Evolutionary conservation across 2,329 filamentous ascomycete species (phyloP), one percentile per base, ranked within the genome.

Genomic region (Aspergillus sp.): DNA sequence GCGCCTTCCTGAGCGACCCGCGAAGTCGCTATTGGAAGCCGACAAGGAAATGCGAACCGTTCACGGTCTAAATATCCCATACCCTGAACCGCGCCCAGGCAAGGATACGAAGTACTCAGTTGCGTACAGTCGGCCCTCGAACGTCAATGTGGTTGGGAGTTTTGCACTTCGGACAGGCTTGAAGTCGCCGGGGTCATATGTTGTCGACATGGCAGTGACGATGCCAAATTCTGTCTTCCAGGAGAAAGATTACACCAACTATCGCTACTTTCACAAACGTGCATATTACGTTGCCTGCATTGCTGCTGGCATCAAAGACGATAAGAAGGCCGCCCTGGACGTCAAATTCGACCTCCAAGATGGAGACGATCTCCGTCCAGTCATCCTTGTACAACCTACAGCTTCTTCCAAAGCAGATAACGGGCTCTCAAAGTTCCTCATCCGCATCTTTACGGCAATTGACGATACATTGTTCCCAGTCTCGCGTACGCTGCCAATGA

Each of bases 261-360:
- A 95, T 81, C 87, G 95, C 64, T 98, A 96, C 79, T 97, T 97
- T 73, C 93, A 97, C 80, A 96, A 97, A 72, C 84, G 93, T 65
- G 91, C 95, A 13, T 98, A 94, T 77, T 98, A 96, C 73, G 81
- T 98, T 54, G 92, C 93, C 38, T 92, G 91, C 66, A 81, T 98
- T 59, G 88, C 92, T 15, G 87, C 87, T 31, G 87, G 85, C 4
- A 80, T 98, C 56, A 87, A 87, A 66, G 81, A 84, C 43, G 79
- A 84, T 3, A 77, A 88, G 50, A 80, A 79, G 4, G 76, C 84
- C 17, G 79, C 80, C 0, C 83, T 90, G 67, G 81, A 85, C 15
- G 69, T 91, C 49, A 80, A 80, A 4, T 96, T 90, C 76, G 86
- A 87, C 61, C 82, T 84, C 66, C 80, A 92, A 54, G 84, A 92